These are phyloP conservation scores for Daphne laureola DNA, from an alignment of 441 rosid species.

Conservation along the genomic window DNA sequence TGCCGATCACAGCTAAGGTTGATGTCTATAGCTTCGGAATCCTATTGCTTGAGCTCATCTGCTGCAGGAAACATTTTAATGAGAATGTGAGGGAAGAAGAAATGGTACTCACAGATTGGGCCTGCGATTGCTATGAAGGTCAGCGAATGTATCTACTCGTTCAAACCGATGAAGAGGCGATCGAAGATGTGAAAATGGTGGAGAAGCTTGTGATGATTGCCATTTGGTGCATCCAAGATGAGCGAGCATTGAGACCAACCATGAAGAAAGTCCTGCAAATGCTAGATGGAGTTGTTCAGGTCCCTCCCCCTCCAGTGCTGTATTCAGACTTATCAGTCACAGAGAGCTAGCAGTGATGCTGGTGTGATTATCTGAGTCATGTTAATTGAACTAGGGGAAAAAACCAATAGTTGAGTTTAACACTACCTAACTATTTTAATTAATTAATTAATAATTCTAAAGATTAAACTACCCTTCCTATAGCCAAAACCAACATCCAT, in stretches of 20 bases:
- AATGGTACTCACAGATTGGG: constrained; percentile 28
- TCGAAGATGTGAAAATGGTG: constrained; percentile 12
- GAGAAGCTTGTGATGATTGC: constrained; percentile 25
- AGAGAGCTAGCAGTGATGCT: too few species aligned
- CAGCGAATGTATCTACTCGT: constrained; percentile 17
- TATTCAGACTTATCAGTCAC: too few species aligned
- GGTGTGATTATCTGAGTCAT: too few species aligned
- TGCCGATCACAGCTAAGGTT: constrained; percentile 18
- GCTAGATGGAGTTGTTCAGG: constrained; percentile 27
- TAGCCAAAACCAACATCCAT: too few species aligned
- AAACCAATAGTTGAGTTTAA: too few species aligned
- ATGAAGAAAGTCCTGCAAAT: constrained; percentile 28
- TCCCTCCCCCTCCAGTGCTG: constrained; percentile 13
- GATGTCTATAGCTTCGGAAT: constrained; percentile 28
- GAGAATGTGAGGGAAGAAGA: neutral
- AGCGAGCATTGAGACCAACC: constrained; percentile 27
- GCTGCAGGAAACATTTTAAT: constrained; percentile 12
- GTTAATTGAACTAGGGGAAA: too few species aligned
- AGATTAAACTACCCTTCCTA: too few species aligned
- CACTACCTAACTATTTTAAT: too few species aligned
- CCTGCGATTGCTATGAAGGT: constrained; percentile 23
- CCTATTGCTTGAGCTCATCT: constrained; percentile 21
- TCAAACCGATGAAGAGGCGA: constrained; percentile 24
- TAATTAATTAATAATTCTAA: too few species aligned
- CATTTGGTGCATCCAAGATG: constrained; percentile 39